Evolutionary conservation across 495 filamentous ascomycete species (phyloP).

Genomic region (Xylaria acuta): DNA sequence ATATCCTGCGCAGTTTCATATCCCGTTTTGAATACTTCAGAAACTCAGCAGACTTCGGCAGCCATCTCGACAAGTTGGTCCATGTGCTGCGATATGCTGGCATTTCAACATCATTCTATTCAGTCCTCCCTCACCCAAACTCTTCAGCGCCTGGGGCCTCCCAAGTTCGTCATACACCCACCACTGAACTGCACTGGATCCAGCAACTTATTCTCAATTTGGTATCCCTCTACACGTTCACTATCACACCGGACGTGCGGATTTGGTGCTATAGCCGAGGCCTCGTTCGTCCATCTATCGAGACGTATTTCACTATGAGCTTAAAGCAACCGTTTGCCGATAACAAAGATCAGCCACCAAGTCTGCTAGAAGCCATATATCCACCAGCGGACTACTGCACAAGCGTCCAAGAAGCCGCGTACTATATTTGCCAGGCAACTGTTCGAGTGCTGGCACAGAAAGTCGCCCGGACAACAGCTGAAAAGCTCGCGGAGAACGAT

Average conservation of each 20-base stretch:
- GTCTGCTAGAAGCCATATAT: conserved; percentile 32
- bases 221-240: conserved; percentile 43
- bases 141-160: conserved; percentile 13
- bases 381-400: conserved; percentile 39
- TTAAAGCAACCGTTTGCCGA: conserved; percentile 36
- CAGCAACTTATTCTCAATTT: conserved; percentile 35
- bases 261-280: conserved; percentile 43
- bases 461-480: conserved; percentile 20
- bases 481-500: conserved; percentile 27
- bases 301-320: conserved; percentile 43
- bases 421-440: conserved; percentile 37
- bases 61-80: conserved; percentile 35
- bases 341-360: conserved; percentile 24
- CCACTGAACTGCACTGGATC: conserved; percentile 38
- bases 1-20: conserved; percentile 41
- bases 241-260: conserved; percentile 45
- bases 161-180: conserved; percentile 30
- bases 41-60: conserved; percentile 26
- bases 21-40: conserved; percentile 34
- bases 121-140: conserved; percentile 23
- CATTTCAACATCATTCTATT: conserved; percentile 33
- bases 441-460: conserved; percentile 30
- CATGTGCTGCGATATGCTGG: conserved; percentile 35
- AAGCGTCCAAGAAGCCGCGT: conserved; percentile 33
- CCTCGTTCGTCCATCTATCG: conserved; percentile 30